These are phyloP conservation scores for Diospyros kaki DNA, from an alignment of 148 eudicot genomes.

Conservation along the genomic window DNA sequence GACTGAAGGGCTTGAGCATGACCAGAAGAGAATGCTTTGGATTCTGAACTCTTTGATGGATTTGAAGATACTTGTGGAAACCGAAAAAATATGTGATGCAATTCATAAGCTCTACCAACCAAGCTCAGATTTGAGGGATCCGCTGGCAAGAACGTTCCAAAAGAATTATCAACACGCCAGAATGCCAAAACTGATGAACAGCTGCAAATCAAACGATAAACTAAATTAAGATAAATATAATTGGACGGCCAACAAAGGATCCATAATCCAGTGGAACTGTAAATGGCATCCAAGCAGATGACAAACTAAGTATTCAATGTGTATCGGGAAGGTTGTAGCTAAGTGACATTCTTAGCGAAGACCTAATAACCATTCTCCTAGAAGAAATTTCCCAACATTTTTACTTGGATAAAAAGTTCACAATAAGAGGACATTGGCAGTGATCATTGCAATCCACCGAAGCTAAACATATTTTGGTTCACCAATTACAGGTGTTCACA, in stretches of 20 bases:
- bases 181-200: constrained; percentile 41
- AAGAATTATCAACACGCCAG: constrained; percentile 92
- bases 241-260: background rate
- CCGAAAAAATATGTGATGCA: constrained; percentile 67
- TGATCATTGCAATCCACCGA: no score
- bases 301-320: background rate
- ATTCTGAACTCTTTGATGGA: constrained; percentile 22
- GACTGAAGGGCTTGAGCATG: constrained; percentile 28
- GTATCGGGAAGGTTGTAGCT: background rate
- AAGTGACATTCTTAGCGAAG: background rate
- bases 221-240: constrained; percentile 5
- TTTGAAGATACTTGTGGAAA: constrained; percentile 36
- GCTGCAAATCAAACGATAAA: constrained; percentile 30
- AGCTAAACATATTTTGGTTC: background rate
- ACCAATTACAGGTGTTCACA: background rate
- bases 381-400: background rate
- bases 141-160: constrained; percentile 85
- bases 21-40: constrained; percentile 26
- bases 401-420: no score
- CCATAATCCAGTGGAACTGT: background rate
- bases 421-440: no score
- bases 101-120: constrained; percentile 69
- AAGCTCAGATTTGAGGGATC: constrained; percentile 49
- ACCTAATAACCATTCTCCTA: background rate
- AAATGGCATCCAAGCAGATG: background rate